A percentile compares a stretch with the other conserved stretches of the same genome.
Evolutionary conservation across 768 basidiomycete species (phyloP).

Genomic region (Lactifluus subvellereus): DNA sequence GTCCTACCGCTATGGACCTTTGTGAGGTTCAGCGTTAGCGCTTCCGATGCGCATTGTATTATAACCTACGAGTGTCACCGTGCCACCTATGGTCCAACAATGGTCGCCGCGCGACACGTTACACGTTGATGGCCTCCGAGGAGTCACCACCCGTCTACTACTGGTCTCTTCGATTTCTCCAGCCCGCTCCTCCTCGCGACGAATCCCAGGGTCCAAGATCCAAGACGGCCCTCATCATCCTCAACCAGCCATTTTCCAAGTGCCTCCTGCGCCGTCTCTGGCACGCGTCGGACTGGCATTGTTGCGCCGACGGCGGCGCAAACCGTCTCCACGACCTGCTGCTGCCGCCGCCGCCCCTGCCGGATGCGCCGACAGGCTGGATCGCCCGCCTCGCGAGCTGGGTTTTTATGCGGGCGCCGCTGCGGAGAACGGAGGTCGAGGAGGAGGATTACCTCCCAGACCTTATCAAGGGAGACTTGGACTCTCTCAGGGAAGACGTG

Average conservation of each 20-base stretch:
- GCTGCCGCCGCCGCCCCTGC: conserved; percentile 9
- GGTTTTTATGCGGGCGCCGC: not conserved
- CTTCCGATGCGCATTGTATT: not conserved
- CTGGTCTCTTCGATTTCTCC: conserved; percentile 21
- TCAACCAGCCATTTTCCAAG: conserved; percentile 81
- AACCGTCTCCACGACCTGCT: conserved; percentile 57
- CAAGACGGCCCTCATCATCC: conserved; percentile 62
- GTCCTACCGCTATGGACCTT: not conserved
- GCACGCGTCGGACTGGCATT: conserved; percentile 29
- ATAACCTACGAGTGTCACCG: not conserved
- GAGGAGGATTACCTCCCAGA: conserved; percentile 64
- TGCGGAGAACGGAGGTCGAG: conserved; percentile 32
- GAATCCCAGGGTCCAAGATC: not conserved
- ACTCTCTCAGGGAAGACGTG: conserved; percentile 79
- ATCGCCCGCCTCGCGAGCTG: not conserved
- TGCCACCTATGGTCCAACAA: no score
- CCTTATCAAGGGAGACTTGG: conserved; percentile 90
- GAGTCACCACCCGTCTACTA: not conserved
- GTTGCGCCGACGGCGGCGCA: conserved; percentile 57
- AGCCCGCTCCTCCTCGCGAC: not conserved
- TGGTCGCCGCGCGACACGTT: not conserved
- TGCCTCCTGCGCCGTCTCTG: conserved; percentile 57
- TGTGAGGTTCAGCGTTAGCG: not conserved
- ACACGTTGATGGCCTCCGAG: conserved; percentile 3
- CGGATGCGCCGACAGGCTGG: not conserved